Base-by-base conservation (phyloP, 2,329 filamentous ascomycete species). In the Diaporthe amygdali region DNA sequence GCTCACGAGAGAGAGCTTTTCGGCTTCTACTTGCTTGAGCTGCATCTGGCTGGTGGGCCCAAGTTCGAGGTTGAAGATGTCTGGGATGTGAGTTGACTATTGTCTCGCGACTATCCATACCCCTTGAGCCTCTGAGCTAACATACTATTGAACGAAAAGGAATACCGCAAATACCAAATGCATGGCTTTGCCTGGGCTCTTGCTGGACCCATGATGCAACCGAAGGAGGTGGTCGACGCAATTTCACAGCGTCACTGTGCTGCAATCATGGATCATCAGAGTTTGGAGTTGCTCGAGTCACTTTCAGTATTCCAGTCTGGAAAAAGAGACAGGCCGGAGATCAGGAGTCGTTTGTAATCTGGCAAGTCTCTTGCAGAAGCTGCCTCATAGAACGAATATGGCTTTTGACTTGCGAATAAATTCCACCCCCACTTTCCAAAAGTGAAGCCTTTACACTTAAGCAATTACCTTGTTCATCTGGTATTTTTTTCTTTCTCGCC, bases 1-100 rank as follows among this genome's bases (percentile, higher is more conserved):
- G 75, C 76, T 12, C 79, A 82, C 41, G 83, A 85, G 75, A 79
- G 80, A 77, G 79, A 78, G 59, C 74, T 84, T 15, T 74, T 81
- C 30, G 77, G 81, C 39, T 77, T 80, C 68, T 83, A 84, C 71
- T 75, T 83, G 25, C 74, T 75, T 8, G 75, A 77, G n/a, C 73
- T 83, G 64, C 77, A 77, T 63, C 69, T 68, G 14, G 71, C 77
- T 2, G 80, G 81, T 20, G 80, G 80, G n/a, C 81, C 80, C 15
- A 75, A 70, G 56, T 69, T 76, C 32, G 72, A 75, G 20, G 75
- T 78, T 9, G 74, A 75, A 15, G 79, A 78, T 17, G 74, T 81
- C 5, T 73, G 73, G 67, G 70, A 71, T 41, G 70, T 72, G 25
- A 69, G 70, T 69, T 4, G 0, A n/a, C 30, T 34, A 5, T 32